phyloP scores from a whole-genome alignment of 2,329 filamentous ascomycete genomes.

The Leptographium flavum region DNA sequence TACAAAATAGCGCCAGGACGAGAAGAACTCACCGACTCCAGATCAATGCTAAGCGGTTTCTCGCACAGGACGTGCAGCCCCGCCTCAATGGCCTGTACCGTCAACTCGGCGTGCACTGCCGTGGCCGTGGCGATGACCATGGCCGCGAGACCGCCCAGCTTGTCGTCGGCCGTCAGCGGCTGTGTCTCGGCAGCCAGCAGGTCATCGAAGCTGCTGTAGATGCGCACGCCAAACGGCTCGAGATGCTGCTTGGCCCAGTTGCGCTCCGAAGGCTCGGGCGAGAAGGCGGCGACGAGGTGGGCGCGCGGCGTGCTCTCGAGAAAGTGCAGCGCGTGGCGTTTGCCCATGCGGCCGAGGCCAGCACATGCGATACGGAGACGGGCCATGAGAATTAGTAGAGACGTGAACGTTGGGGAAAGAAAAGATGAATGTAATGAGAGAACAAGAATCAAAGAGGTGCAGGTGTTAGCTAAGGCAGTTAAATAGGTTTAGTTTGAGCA shows the following conservation, averaged over 20 bases:
- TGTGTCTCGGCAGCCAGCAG: neutral
- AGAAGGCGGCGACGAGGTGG: neutral
- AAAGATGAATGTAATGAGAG: neutral
- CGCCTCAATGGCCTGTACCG: slow-evolving; percentile 1
- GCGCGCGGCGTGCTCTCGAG: neutral
- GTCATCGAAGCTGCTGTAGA: neutral
- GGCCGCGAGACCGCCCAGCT: neutral
- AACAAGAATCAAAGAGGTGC: too few relatives aligned
- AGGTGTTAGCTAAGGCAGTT: too few relatives aligned
- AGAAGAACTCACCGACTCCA: neutral
- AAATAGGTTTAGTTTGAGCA: too few relatives aligned
- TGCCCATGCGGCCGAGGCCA: slow-evolving; percentile 4
- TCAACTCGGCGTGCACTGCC: slow-evolving; percentile 1
- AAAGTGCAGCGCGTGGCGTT: slow-evolving; percentile 2
- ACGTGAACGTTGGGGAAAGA: neutral
- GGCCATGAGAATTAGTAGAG: too few relatives aligned
- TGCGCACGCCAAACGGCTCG: neutral
- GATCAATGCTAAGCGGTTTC: slow-evolving; percentile 1
- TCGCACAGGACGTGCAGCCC: slow-evolving; percentile 4
- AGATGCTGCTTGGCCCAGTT: slow-evolving; percentile 1
- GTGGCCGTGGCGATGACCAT: slow-evolving; percentile 1
- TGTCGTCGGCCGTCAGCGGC: neutral
- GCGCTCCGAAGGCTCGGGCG: neutral
- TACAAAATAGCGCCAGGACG: neutral
- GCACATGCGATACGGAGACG: neutral